Evolutionary conservation across 371 early-diverging fungal species (phyloP).

Genomic region (Apophysomyces sp.): DNA sequence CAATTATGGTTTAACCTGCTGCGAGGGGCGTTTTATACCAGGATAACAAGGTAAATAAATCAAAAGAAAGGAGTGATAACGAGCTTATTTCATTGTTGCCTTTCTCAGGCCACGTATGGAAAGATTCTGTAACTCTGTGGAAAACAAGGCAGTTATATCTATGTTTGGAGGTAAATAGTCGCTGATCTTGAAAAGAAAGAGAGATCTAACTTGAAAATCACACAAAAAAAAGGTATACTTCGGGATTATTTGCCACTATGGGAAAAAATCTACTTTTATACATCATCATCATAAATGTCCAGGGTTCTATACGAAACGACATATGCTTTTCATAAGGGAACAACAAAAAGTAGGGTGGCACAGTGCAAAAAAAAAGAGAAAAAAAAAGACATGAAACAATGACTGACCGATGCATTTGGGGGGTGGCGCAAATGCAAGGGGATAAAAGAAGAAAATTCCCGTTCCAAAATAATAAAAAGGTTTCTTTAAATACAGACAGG

Average conservation of each 20-base stretch:
- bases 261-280: conserved; percentile 92
- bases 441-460: not conserved
- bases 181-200: no score
- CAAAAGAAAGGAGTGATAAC: not conserved
- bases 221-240: conserved; percentile 71
- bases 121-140: conserved; percentile 42
- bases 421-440: not conserved
- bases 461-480: not conserved
- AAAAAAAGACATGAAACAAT: conserved; percentile 2
- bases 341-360: not conserved
- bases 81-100: not conserved
- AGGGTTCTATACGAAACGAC: not conserved
- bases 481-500: conserved; percentile 14
- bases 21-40: conserved; percentile 83
- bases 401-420: not conserved
- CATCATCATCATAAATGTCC: conserved; percentile 36
- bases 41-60: conserved; percentile 66
- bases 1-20: conserved; percentile 80
- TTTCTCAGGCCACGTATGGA: conserved; percentile 42
- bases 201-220: no score
- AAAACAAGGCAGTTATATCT: conserved; percentile 45
- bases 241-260: conserved; percentile 92
- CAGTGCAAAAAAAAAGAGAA: no score
- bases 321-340: conserved; percentile 2
- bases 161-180: conserved; percentile 34